phyloP scores from a whole-genome alignment of 176 grass and related monocot species.

The Leersia perrieri region DNA sequence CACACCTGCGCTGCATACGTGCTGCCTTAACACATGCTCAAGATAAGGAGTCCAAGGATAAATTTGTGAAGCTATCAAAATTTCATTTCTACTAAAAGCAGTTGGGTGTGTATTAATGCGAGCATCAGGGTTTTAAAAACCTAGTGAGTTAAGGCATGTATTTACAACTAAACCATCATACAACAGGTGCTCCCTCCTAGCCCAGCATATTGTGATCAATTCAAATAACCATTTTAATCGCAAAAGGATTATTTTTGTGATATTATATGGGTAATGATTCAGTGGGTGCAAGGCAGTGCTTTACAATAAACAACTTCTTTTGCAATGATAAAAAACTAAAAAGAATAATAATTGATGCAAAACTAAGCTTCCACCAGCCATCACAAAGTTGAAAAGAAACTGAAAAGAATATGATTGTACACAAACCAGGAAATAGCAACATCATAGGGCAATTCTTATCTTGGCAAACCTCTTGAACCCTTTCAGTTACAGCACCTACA shows the following conservation, averaged over 20 bases:
- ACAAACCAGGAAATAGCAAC: conserved; percentile 86
- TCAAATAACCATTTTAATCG: not conserved
- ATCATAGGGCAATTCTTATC: conserved; percentile 69
- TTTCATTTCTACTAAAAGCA: not conserved
- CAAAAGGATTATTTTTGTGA: not conserved
- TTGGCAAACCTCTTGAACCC: conserved; percentile 59
- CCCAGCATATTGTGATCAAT: not conserved
- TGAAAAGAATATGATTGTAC: not conserved
- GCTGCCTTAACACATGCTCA: not conserved
- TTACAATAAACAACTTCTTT: not conserved
- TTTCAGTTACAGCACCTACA: conserved; percentile 87
- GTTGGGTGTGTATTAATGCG: not conserved
- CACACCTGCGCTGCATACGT: too few species aligned
- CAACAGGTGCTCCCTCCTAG: too few species aligned
- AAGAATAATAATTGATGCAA: not conserved
- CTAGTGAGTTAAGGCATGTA: too few species aligned
- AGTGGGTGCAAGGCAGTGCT: not conserved
- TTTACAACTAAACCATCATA: too few species aligned
- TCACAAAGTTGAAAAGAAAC: not conserved
- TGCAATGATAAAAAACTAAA: not conserved
- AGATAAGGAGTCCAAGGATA: not conserved
- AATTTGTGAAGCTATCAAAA: not conserved
- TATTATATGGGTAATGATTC: not conserved
- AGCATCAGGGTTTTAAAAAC: not conserved
- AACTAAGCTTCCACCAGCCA: not conserved